These are phyloP conservation scores for Fusarium armeniacum DNA, from an alignment of 2,329 filamentous ascomycete species.

Conservation along the genomic window DNA sequence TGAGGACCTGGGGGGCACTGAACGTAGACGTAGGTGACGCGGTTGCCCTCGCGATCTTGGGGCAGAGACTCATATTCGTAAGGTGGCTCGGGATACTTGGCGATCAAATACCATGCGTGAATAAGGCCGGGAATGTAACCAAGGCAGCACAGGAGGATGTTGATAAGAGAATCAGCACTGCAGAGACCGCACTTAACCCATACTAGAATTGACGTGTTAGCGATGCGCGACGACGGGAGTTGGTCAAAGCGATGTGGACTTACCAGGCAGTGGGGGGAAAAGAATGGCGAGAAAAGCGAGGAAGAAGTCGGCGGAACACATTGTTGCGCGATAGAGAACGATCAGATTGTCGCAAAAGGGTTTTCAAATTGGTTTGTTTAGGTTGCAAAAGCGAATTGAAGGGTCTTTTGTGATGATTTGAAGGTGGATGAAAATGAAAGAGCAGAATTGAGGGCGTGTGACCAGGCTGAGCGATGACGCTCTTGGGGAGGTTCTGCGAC, in stretches of 20 bases:
- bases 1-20: slow-evolving; percentile 60
- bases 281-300: slow-evolving; percentile 74
- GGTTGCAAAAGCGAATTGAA: slow-evolving; percentile 15
- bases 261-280: slow-evolving; percentile 76
- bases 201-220: slow-evolving; percentile 65
- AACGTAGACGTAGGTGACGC: slow-evolving; percentile 85
- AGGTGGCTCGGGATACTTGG: slow-evolving; percentile 83
- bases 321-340: slow-evolving; percentile 48
- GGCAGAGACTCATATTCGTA: slow-evolving; percentile 77
- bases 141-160: slow-evolving; percentile 87
- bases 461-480: slow-evolving; percentile 43
- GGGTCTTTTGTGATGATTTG: slow-evolving; percentile 20
- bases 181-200: slow-evolving; percentile 98
- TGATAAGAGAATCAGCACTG: slow-evolving; percentile 92
- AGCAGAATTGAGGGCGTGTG: slow-evolving; percentile 20
- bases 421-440: slow-evolving; percentile 19
- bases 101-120: slow-evolving; percentile 98
- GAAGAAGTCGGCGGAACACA: slow-evolving; percentile 74
- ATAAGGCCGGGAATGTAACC: slow-evolving; percentile 88
- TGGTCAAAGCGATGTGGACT: slow-evolving; percentile 49
- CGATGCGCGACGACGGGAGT: slow-evolving; percentile 14
- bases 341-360: background rate
- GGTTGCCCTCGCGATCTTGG: slow-evolving; percentile 68
- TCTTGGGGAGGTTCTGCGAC: slow-evolving; percentile 24
- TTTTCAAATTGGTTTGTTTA: slow-evolving; percentile 1